These are phyloP conservation scores for Barnettozyma vustinii DNA, from an alignment of 805 yeast genomes.

Conservation along the genomic window DNA sequence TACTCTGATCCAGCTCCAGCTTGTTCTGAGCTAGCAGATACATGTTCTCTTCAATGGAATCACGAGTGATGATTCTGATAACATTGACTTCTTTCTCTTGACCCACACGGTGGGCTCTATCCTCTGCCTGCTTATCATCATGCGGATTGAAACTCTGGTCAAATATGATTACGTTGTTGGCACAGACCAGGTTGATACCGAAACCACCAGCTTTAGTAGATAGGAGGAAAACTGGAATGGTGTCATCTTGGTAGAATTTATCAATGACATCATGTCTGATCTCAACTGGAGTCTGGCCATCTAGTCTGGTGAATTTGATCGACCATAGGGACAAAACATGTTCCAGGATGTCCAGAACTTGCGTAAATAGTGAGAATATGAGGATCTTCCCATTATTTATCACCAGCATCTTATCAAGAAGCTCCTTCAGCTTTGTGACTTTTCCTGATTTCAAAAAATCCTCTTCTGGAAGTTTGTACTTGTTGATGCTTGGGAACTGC, in stretches of 20 bases:
- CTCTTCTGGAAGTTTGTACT: conserved; percentile 47
- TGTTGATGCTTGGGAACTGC: conserved; percentile 63
- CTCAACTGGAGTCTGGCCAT: conserved; percentile 92
- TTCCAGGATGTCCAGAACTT: conserved; percentile 84
- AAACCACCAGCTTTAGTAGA: conserved; percentile 99
- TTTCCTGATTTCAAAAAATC: conserved; percentile 74
- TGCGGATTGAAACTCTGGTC: conserved; percentile 97
- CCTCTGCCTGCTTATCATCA: conserved; percentile 98
- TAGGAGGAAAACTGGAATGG: conserved; percentile 78
- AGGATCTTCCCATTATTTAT: conserved; percentile 59
- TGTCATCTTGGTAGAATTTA: conserved; percentile 72
- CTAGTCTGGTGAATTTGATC: conserved; percentile 75
- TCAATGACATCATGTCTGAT: conserved; percentile 90
- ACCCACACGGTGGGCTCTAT: conserved; percentile 96
- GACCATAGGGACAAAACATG: conserved; percentile 56
- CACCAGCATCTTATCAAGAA: conserved; percentile 56
- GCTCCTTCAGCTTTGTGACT: conserved; percentile 46
- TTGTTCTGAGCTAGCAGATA: conserved; percentile 83
- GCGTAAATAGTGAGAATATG: conserved; percentile 89
- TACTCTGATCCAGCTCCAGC: conserved; percentile 64
- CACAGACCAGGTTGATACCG: conserved; percentile 94
- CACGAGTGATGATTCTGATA: conserved; percentile 61
- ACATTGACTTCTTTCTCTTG: conserved; percentile 83
- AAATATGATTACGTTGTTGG: conserved; percentile 84
- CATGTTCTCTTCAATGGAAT: conserved; percentile 87